Evolutionary conservation across 208 protist species (phyloP).

Genomic region (Leishmania lainsoni): DNA sequence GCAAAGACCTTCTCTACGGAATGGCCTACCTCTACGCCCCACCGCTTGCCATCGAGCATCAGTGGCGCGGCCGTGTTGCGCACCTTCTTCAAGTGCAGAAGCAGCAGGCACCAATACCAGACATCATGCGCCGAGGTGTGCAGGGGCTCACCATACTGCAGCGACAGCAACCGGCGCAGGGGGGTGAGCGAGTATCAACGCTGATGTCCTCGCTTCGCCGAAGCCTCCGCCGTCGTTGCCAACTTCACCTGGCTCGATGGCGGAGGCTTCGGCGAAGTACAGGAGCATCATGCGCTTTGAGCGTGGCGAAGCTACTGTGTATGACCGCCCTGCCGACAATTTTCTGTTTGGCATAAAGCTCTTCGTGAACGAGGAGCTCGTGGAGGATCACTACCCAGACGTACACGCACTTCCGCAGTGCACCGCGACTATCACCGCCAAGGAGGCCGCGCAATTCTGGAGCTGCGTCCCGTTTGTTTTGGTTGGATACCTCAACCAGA

Average conservation of each 20-base stretch:
- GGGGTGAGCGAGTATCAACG: not conserved
- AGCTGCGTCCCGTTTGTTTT: slow-evolving; percentile 72
- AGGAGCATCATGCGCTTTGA: slow-evolving; percentile 19
- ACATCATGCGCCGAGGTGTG: slow-evolving; percentile 17
- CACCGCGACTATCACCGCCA: slow-evolving; percentile 60
- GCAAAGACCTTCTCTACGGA: slow-evolving; percentile 70
- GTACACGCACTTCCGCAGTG: slow-evolving; percentile 55
- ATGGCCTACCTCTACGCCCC: slow-evolving; percentile 75
- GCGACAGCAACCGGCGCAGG: not conserved
- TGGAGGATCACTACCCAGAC: slow-evolving; percentile 66
- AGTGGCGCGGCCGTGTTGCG: slow-evolving; percentile 64
- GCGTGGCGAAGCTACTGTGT: slow-evolving; percentile 45
- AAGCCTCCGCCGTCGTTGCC: not conserved
- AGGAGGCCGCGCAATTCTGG: slow-evolving; percentile 66
- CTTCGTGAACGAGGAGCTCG: slow-evolving; percentile 64
- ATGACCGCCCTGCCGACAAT: slow-evolving; percentile 60
- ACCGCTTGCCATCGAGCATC: slow-evolving; percentile 71
- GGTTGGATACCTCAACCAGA: slow-evolving; percentile 64
- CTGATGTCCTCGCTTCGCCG: not conserved
- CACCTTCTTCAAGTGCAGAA: slow-evolving; percentile 47
- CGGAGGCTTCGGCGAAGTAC: slow-evolving; percentile 6
- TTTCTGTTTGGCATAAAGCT: slow-evolving; percentile 68
- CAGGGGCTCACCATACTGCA: slow-evolving; percentile 12
- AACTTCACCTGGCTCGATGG: not conserved
- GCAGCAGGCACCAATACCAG: slow-evolving; percentile 25